Percentiles rank a stretch among this genome's conserved stretches.
Conservation (phyloP, 192 early-diverging fungal genomes). For the Spizellomyces punctatus region DNA sequence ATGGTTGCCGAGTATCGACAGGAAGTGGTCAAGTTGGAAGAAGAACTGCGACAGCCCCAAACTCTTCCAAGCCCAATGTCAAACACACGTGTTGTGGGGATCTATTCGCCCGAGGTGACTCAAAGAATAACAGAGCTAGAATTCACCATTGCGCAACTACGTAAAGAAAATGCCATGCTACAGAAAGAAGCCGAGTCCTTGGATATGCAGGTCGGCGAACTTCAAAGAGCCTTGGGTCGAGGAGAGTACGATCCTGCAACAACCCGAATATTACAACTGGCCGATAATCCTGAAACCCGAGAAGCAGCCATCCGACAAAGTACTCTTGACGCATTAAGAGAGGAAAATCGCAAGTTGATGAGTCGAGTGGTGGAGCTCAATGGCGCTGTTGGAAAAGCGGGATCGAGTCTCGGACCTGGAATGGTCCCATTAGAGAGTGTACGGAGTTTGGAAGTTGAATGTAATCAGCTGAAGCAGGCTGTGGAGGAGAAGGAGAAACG, state of each 20-base stretch:
- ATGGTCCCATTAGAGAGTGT: constrained; percentile 58
- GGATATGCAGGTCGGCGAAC: constrained; percentile 55
- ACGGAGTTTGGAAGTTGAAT: constrained; percentile 61
- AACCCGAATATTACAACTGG: constrained; percentile 70
- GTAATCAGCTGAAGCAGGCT: constrained; percentile 50
- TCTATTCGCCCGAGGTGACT: neutral
- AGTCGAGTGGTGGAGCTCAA: constrained; percentile 33
- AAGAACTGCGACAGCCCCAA: constrained; percentile 19
- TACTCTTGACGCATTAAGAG: constrained; percentile 63
- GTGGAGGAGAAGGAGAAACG: constrained; percentile 70
- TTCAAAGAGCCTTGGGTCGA: constrained; percentile 67
- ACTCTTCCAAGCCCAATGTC: neutral
- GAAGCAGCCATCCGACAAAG: constrained; percentile 72
- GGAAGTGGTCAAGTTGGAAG: constrained; percentile 22
- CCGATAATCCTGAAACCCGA: constrained; percentile 71
- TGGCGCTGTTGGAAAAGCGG: neutral
- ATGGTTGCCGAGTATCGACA: constrained; percentile 58
- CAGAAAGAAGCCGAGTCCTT: constrained; percentile 44
- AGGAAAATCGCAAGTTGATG: constrained; percentile 70
- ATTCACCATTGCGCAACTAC: constrained; percentile 1
- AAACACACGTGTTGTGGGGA: neutral
- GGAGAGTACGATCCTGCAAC: constrained; percentile 62
- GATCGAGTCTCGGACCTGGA: constrained; percentile 8
- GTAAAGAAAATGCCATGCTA: constrained; percentile 1
- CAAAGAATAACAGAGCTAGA: constrained; percentile 13